Conservation (phyloP, 2,329 filamentous ascomycete species). For the Orbilia javanica region DNA sequence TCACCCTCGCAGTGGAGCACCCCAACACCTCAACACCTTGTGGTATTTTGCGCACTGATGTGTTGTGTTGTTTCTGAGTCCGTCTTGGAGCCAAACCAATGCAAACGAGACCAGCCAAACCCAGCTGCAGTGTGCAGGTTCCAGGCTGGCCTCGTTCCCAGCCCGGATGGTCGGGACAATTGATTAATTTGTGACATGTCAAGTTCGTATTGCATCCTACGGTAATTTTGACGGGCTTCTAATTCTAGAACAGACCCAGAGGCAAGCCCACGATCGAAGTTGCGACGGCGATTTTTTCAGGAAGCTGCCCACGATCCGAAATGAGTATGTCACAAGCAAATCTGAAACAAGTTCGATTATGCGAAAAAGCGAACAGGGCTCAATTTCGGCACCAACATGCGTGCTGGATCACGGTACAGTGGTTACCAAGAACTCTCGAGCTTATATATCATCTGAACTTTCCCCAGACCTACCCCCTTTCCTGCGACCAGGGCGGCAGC, state of each 20-base stretch:
- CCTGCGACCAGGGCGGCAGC: slow-evolving; percentile 1
- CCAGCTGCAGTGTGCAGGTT: too few species aligned
- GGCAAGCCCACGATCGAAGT: background rate
- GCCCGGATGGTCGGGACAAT: background rate
- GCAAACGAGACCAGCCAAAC: too few species aligned
- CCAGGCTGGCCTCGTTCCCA: too few species aligned
- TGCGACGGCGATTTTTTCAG: slow-evolving; percentile 19
- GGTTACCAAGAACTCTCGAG: background rate
- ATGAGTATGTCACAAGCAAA: background rate
- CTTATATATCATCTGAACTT: background rate
- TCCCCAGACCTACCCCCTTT: background rate
- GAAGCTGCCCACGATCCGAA: slow-evolving; percentile 9
- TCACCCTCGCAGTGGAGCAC: too few species aligned
- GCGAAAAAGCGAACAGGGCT: background rate
- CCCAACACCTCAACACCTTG: too few species aligned
- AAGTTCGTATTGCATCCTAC: background rate
- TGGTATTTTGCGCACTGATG: too few species aligned
- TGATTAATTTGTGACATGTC: background rate
- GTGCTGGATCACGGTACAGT: background rate
- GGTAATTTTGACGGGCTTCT: background rate
- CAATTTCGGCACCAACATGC: background rate
- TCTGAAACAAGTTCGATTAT: slow-evolving; percentile 22
- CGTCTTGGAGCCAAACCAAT: too few species aligned
- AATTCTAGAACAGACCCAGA: background rate
- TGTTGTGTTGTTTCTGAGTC: too few species aligned